Evolutionary conservation across 306 rosid species (phyloP).

Genomic region (Purshia tridentata): DNA sequence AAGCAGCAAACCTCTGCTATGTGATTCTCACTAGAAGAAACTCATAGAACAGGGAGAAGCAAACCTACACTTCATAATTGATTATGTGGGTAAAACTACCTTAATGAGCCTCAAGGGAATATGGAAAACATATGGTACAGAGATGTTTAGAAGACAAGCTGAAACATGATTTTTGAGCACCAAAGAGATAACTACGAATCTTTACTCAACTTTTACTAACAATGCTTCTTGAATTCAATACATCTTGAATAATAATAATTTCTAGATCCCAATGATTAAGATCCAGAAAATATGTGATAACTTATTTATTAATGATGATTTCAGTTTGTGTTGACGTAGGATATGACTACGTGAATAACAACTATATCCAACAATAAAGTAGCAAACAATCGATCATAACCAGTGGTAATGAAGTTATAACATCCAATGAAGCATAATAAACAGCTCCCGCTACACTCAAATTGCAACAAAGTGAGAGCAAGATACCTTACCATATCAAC

Average conservation of each 20-base stretch:
- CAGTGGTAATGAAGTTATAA: not conserved
- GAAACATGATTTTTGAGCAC: too few relatives aligned
- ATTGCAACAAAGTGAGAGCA: slow-evolving; percentile 21
- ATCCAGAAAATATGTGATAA: not conserved
- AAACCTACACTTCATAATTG: not conserved
- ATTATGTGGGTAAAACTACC: not conserved
- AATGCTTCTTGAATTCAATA: not conserved
- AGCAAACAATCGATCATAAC: not conserved
- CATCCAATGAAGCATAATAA: not conserved
- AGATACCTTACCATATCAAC: slow-evolving; percentile 83
- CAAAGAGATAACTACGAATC: not conserved
- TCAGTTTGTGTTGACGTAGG: not conserved
- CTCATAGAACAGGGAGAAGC: not conserved
- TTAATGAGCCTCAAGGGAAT: not conserved
- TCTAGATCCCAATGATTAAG: not conserved
- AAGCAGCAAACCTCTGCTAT: not conserved
- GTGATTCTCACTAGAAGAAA: not conserved
- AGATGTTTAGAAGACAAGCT: too few relatives aligned
- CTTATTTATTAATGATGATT: not conserved
- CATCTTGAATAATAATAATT: not conserved
- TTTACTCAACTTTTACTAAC: not conserved
- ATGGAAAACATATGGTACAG: not conserved
- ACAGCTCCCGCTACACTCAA: not conserved
- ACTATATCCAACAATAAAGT: not conserved
- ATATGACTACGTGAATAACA: not conserved